Evolutionary conservation across 768 basidiomycete genomes (phyloP).

Genomic region (Mycena polygramma): DNA sequence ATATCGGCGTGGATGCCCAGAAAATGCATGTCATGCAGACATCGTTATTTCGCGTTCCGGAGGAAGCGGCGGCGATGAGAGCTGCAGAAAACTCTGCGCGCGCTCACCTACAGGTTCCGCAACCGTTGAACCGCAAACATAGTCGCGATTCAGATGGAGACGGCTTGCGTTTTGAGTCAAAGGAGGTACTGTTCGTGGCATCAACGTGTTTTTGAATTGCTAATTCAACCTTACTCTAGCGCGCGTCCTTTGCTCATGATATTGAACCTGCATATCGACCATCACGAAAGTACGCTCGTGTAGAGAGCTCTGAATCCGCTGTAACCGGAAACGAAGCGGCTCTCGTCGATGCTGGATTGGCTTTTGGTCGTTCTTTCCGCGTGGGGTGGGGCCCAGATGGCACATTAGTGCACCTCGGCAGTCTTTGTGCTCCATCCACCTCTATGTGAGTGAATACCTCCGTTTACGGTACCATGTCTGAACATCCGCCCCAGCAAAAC

Average conservation of each 20-base stretch:
- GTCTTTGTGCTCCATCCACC: conserved; percentile 70
- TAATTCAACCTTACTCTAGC: conserved; percentile 54
- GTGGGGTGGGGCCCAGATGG: conserved; percentile 93
- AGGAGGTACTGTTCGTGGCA: conserved; percentile 63
- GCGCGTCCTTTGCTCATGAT: conserved; percentile 83
- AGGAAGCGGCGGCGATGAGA: conserved; percentile 76
- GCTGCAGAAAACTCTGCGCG: conserved; percentile 60
- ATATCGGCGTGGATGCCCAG: conserved; percentile 84
- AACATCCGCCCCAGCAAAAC: conserved; percentile 53
- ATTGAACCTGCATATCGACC: conserved; percentile 78
- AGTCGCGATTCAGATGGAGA: conserved; percentile 86
- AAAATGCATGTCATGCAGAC: conserved; percentile 96
- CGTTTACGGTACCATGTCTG: background rate
- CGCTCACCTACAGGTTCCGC: conserved; percentile 53
- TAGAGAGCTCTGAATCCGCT: conserved; percentile 76
- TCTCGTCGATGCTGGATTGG: conserved; percentile 85
- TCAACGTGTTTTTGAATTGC: conserved; percentile 12
- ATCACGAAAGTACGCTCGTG: conserved; percentile 84
- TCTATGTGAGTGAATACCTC: conserved; percentile 59
- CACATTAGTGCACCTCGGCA: conserved; percentile 80
- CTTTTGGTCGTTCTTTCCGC: conserved; percentile 89
- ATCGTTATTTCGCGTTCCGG: conserved; percentile 83
- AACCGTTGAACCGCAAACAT: conserved; percentile 72
- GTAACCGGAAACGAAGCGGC: conserved; percentile 74
- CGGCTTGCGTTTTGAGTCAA: conserved; percentile 67